These are phyloP conservation scores for Casuarina equisetifolia DNA, from an alignment of 306 rosid species.

Conservation along the genomic window DNA sequence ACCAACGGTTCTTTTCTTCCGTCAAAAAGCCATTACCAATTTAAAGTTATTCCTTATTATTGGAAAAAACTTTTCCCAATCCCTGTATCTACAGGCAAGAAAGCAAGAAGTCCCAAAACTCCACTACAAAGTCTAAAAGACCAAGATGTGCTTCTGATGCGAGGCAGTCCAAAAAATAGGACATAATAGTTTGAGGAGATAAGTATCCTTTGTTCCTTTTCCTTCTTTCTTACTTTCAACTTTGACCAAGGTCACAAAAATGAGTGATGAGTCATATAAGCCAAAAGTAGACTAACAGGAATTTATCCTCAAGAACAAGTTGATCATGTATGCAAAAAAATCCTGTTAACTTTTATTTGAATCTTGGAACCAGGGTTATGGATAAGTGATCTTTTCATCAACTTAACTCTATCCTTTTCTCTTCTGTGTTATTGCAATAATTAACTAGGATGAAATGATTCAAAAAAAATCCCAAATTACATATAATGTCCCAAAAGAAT, in stretches of 20 bases:
- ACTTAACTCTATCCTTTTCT: neutral
- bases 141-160: neutral
- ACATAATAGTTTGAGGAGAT: neutral
- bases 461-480: neutral
- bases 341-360: neutral
- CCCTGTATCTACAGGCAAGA: neutral
- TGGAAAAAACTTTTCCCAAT: neutral
- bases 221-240: too few relatives aligned
- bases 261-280: neutral
- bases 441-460: neutral
- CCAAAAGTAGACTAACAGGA: neutral
- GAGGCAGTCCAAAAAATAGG: neutral
- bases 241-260: neutral
- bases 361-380: neutral
- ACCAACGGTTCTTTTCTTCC: neutral
- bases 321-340: neutral
- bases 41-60: neutral
- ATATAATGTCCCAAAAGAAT: neutral
- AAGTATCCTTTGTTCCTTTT: neutral
- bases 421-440: neutral
- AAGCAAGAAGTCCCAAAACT: neutral
- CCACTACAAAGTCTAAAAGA: neutral
- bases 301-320: neutral
- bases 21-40: neutral
- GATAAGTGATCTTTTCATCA: neutral